A percentile compares a stretch with the other conserved stretches of the same genome.
These are phyloP conservation scores for Clitopilus passeckerianus DNA, from an alignment of 768 basidiomycete genomes.

Conservation along the genomic window DNA sequence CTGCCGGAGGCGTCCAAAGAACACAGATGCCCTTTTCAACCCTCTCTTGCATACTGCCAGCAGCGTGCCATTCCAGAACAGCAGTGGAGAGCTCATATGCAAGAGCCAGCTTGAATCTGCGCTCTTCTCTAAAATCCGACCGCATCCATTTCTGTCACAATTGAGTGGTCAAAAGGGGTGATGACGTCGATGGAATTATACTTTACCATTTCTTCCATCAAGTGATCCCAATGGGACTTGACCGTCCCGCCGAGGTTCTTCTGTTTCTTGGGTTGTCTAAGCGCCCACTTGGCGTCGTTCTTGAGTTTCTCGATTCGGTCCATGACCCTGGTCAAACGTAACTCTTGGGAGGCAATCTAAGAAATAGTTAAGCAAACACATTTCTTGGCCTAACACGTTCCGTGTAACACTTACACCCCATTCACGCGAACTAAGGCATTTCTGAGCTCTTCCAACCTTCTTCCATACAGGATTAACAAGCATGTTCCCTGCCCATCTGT, in stretches of 20 bases:
- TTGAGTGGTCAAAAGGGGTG: not conserved
- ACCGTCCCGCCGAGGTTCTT: slow-evolving; percentile 66
- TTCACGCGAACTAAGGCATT: slow-evolving; percentile 75
- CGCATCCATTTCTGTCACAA: slow-evolving; percentile 90
- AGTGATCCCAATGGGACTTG: slow-evolving; percentile 93
- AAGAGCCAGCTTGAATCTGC: slow-evolving; percentile 83
- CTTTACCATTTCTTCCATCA: slow-evolving; percentile 92
- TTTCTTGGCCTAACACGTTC: not conserved
- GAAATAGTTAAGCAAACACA: slow-evolving; percentile 1
- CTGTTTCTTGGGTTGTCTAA: slow-evolving; percentile 94
- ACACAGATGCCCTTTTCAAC: slow-evolving; percentile 61
- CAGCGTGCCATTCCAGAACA: slow-evolving; percentile 85
- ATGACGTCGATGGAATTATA: slow-evolving; percentile 3
- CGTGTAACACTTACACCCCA: slow-evolving; percentile 63
- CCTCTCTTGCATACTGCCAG: slow-evolving; percentile 60
- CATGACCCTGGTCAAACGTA: slow-evolving; percentile 73
- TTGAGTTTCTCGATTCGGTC: slow-evolving; percentile 85
- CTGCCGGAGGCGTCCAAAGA: slow-evolving; percentile 49
- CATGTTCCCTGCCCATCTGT: slow-evolving; percentile 70
- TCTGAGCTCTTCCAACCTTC: slow-evolving; percentile 63
- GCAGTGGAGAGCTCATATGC: slow-evolving; percentile 81
- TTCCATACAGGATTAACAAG: slow-evolving; percentile 74
- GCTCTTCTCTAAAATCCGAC: slow-evolving; percentile 90
- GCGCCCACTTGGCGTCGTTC: slow-evolving; percentile 78
- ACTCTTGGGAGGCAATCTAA: slow-evolving; percentile 75